A percentile compares a stretch with the other conserved stretches of the same genome.
These are phyloP conservation scores for Pseudoscleropodium purum DNA, from an alignment of 225 moss, liverwort and hornwort genomes.

Conservation along the genomic window DNA sequence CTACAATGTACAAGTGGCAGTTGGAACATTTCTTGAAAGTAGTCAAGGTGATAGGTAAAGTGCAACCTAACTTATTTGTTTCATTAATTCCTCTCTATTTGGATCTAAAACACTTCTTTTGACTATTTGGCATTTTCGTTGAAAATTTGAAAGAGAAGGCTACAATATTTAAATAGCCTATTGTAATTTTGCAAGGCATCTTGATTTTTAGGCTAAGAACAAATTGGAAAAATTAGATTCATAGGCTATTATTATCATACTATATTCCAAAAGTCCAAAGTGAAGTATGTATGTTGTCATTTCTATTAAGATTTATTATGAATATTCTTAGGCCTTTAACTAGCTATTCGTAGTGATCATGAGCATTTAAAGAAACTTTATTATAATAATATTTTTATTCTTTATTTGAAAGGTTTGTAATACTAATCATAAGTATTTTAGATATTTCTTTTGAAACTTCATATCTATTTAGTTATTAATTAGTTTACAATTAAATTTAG, in stretches of 20 bases:
- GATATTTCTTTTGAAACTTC: not conserved
- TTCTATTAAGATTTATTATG: not conserved
- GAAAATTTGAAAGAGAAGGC: not conserved
- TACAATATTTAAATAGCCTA: not conserved
- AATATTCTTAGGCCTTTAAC: not conserved
- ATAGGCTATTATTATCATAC: too few species aligned
- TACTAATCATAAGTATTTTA: not conserved
- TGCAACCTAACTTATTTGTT: fast-evolving
- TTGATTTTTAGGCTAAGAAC: not conserved
- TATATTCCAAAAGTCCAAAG: not conserved
- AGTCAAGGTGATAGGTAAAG: not conserved
- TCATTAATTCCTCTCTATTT: fast-evolving
- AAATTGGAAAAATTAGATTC: not conserved
- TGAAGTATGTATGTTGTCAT: not conserved
- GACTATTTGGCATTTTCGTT: not conserved
- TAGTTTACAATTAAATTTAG: not conserved
- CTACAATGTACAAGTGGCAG: not conserved
- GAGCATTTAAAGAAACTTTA: not conserved
- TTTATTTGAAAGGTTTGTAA: not conserved
- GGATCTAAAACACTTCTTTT: not conserved
- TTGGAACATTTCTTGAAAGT: fast-evolving
- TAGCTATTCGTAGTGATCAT: not conserved
- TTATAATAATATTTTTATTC: not conserved
- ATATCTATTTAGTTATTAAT: not conserved
- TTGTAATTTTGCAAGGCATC: not conserved